Conservation (phyloP, 768 basidiomycete genomes). For the Boletus bicolor region DNA sequence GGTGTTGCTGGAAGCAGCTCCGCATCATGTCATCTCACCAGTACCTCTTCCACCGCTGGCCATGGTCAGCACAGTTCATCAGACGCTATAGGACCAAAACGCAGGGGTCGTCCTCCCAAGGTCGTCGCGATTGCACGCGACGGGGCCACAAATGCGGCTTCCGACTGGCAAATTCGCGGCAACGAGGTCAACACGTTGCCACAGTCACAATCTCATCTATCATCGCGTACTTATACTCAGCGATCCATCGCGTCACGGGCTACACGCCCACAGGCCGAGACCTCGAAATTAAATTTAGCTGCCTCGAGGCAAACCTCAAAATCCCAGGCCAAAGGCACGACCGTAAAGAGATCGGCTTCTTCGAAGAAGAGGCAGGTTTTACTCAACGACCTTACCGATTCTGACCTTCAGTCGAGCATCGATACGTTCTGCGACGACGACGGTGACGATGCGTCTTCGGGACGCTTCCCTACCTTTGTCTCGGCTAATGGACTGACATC, state of each 20-base stretch:
- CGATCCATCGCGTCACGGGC: slow-evolving; percentile 24
- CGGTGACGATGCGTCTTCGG: slow-evolving; percentile 32
- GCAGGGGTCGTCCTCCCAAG: slow-evolving; percentile 59
- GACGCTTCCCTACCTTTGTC: slow-evolving; percentile 63
- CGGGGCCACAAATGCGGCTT: slow-evolving; percentile 9
- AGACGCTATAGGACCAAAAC: slow-evolving; percentile 36
- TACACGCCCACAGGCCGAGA: slow-evolving; percentile 23
- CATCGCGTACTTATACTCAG: slow-evolving; percentile 22
- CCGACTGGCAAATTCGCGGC: slow-evolving; percentile 24
- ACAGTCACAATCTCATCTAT: slow-evolving; percentile 36
- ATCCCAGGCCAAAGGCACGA: slow-evolving; percentile 38
- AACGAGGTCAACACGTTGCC: slow-evolving; percentile 35
- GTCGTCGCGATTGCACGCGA: slow-evolving; percentile 35
- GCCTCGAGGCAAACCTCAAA: slow-evolving; percentile 36
- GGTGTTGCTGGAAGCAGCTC: slow-evolving; percentile 33
- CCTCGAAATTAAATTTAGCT: slow-evolving; percentile 29
- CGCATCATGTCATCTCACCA: slow-evolving; percentile 8
- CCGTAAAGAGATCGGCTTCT: slow-evolving; percentile 23
- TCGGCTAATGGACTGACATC: slow-evolving; percentile 59
- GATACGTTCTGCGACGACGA: slow-evolving; percentile 32
- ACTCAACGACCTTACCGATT: slow-evolving; percentile 20
- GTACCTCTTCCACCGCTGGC: slow-evolving; percentile 28
- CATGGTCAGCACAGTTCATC: slow-evolving; percentile 19
- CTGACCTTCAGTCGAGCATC: slow-evolving; percentile 35
- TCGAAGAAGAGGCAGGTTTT: slow-evolving; percentile 17